Percentiles rank a stretch among this genome's conserved stretches.
phyloP scores from a whole-genome alignment of 495 filamentous ascomycete species.

The Clavariopsis aquatica region DNA sequence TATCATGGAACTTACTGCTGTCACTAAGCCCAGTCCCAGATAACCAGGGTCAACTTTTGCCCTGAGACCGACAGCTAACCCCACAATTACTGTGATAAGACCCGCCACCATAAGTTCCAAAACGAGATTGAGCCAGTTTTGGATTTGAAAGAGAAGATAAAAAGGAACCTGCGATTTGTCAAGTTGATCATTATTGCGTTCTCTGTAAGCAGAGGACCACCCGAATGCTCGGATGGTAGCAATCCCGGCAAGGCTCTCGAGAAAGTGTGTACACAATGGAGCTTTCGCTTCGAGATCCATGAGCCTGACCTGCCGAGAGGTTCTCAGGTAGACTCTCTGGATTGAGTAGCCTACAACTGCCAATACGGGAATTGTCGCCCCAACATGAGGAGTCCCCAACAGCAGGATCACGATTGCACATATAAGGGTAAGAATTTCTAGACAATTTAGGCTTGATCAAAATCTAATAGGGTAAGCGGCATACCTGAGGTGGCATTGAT shows the following conservation, averaged over 20 bases:
- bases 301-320: constrained; percentile 64
- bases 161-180: constrained; percentile 47
- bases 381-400: constrained; percentile 23
- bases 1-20: constrained; percentile 4
- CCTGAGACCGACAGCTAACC: constrained; percentile 15
- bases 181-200: constrained; percentile 37
- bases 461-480: neutral
- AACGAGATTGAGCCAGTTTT: constrained; percentile 48
- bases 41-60: constrained; percentile 26
- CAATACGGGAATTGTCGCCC: constrained; percentile 22
- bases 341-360: constrained; percentile 53
- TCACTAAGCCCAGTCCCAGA: constrained; percentile 27
- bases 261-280: constrained; percentile 60
- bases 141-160: constrained; percentile 51
- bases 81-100: constrained; percentile 38
- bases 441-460: neutral
- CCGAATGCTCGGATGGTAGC: constrained; percentile 53
- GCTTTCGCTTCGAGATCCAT: constrained; percentile 65
- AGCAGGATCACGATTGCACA: constrained; percentile 9
- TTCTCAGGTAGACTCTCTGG: constrained; percentile 63
- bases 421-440: constrained; percentile 7
- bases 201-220: constrained; percentile 40
- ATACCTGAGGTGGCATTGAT: constrained; percentile 19
- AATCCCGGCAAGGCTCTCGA: constrained; percentile 52
- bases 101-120: constrained; percentile 48